Evolutionary conservation across 257 asterid species (phyloP).

Genomic region (Solanum dulcamara): DNA sequence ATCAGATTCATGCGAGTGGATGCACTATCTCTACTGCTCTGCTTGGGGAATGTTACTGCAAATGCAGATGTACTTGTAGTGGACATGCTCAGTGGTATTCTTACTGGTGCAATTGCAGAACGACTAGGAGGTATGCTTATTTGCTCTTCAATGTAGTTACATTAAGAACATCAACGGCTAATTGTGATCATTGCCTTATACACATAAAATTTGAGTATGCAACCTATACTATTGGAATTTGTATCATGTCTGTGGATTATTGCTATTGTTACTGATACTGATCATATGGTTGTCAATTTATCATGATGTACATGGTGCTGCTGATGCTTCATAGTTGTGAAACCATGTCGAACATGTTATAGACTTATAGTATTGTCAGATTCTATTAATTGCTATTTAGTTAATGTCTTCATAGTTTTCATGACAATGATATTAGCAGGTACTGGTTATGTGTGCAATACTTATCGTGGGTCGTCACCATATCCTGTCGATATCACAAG

Average conservation of each 20-base stretch:
- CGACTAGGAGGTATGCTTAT: conserved; percentile 76
- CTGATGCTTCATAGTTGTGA: background rate
- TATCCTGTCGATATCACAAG: conserved; percentile 53
- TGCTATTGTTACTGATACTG: background rate
- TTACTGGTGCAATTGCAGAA: conserved; percentile 87
- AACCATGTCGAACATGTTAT: background rate
- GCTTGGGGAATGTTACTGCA: conserved; percentile 74
- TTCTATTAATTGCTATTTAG: background rate
- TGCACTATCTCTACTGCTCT: conserved; percentile 70
- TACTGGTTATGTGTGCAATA: conserved; percentile 81
- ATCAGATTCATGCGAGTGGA: conserved; percentile 88
- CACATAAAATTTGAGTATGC: background rate
- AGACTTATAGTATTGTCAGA: background rate
- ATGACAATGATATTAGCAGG: conserved; percentile 29
- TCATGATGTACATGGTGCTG: background rate
- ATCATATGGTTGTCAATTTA: background rate
- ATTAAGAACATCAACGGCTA: background rate
- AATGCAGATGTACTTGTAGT: conserved; percentile 74
- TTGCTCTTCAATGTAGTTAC: background rate
- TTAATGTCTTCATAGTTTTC: background rate
- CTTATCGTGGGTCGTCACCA: conserved; percentile 47
- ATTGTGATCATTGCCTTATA: background rate
- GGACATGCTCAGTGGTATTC: conserved; percentile 76
- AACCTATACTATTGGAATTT: background rate
- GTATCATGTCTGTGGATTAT: background rate